These are phyloP conservation scores for Ceratobasidium sp. DNA, from an alignment of 1,284 basidiomycete species.

Conservation along the genomic window DNA sequence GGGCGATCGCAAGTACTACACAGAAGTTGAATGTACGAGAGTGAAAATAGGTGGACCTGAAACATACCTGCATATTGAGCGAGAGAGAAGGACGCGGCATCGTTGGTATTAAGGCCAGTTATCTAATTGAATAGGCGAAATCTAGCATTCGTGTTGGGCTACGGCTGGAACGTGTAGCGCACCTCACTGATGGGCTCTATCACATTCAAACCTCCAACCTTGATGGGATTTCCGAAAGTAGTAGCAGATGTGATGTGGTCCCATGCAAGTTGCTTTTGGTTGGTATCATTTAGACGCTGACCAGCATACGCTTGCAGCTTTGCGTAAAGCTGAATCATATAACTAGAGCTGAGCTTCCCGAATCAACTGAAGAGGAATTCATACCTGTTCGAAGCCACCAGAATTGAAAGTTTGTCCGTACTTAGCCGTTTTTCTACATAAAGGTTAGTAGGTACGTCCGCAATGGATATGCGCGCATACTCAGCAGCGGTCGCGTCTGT, in stretches of 20 bases:
- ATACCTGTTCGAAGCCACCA: constrained; percentile 50
- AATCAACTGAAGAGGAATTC: too few relatives aligned
- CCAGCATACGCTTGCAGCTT: constrained; percentile 57
- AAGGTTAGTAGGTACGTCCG: neutral
- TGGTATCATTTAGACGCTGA: constrained; percentile 50
- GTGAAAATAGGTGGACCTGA: neutral
- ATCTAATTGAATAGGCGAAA: constrained; percentile 47
- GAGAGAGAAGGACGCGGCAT: constrained; percentile 53
- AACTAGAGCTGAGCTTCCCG: neutral
- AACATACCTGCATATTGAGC: constrained; percentile 49
- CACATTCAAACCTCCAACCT: constrained; percentile 55
- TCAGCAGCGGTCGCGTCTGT: constrained; percentile 51
- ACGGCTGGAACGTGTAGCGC: neutral
- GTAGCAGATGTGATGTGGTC: constrained; percentile 50
- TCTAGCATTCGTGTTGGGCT: neutral
- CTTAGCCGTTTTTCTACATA: constrained; percentile 51
- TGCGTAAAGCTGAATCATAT: constrained; percentile 50
- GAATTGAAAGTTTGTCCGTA: constrained; percentile 53
- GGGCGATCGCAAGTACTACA: constrained; percentile 49
- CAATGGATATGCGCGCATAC: constrained; percentile 46
- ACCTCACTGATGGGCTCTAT: constrained; percentile 53
- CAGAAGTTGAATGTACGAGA: neutral
- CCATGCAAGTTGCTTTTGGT: constrained; percentile 54
- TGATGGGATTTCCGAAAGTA: constrained; percentile 50
- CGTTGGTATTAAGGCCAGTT: constrained; percentile 53